Conservation (phyloP, 1,284 basidiomycete genomes). For the Trametes pubescens region DNA sequence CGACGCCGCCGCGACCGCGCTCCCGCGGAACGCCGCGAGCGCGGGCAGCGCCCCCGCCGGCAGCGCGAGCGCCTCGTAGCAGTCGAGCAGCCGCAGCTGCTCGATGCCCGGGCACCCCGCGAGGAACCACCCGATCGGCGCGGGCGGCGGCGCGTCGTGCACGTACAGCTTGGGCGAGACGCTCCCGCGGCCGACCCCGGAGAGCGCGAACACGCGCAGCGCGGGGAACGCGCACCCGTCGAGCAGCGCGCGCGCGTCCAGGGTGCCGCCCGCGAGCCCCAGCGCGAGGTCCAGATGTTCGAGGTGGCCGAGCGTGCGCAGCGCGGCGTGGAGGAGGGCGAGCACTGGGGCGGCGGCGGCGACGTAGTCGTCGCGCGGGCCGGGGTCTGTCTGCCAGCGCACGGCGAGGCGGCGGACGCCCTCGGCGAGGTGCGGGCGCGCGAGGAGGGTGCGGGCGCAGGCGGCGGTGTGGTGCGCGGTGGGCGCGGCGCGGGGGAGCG, state of each 20-base stretch:
- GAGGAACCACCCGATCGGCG: slow-evolving; percentile 52
- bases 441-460: slow-evolving; percentile 61
- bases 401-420: slow-evolving; percentile 56
- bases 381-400: slow-evolving; percentile 57
- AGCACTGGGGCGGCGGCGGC: slow-evolving; percentile 37
- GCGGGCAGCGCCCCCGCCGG: slow-evolving; percentile 51
- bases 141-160: slow-evolving; percentile 29
- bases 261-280: slow-evolving; percentile 44
- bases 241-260: slow-evolving; percentile 39
- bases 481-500: slow-evolving; percentile 51
- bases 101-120: slow-evolving; percentile 48
- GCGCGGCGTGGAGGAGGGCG: slow-evolving; percentile 41
- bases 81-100: slow-evolving; percentile 61
- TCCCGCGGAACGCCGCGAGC: slow-evolving; percentile 65
- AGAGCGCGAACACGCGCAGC: slow-evolving; percentile 59
- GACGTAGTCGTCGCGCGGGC: slow-evolving; percentile 38
- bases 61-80: slow-evolving; percentile 49
- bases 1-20: slow-evolving; percentile 61
- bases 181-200: slow-evolving; percentile 55
- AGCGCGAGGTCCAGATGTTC: slow-evolving; percentile 66
- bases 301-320: slow-evolving; percentile 52
- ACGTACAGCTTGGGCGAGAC: slow-evolving; percentile 33
- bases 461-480: slow-evolving; percentile 53
- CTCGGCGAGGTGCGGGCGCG: slow-evolving; percentile 54
- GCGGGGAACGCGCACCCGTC: slow-evolving; percentile 41